Evolutionary conservation across 2,329 filamentous ascomycete species (phyloP), one percentile per base, ranked within the genome.

Genomic region (Balansia obtecta): DNA sequence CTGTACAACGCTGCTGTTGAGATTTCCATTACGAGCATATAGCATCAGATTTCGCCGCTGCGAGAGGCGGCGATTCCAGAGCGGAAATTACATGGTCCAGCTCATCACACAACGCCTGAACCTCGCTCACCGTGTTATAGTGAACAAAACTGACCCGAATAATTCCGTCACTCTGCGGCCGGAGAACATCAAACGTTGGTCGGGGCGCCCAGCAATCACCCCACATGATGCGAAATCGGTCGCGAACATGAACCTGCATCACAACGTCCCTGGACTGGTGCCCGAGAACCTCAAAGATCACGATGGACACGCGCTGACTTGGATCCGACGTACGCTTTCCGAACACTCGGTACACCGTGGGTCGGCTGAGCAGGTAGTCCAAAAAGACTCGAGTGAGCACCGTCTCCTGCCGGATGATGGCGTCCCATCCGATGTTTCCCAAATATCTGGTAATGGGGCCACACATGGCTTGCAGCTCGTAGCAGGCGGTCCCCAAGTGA

Each of bases 61-160:
- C 2, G 4, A 6, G 13, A 34, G 33, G 33, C 9, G 10, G 33
- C 33, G 9, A 34, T 34, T 34, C 20, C 4, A 2, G 9, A 34
- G 33, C 33, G 33, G 41, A 22, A 10, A 46, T 30, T 9, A 57
- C 67, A 54, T 72, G 70, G 52, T 80, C 74, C 50, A 83, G 57
- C 1, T 74, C 68, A 37, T 68, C 67, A 18, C 81, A 70, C 50
- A 81, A 70, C 9, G 62, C 68, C 44, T 69, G 65, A 3, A 83
- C 69, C 60, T 84, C 80, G 3, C 79, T 74, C 56, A 78, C 78
- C 2, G 81, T 85, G 57, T 88, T 88, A 60, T 88, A 88, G 64
- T 87, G 83, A 50, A 84, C 74, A 71, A 86, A 72, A 57, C 81
- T 85, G n/a, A 86, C 79, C 54, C 85, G 72, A 4, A 85, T 73